These are phyloP conservation scores for Arabis hirsuta DNA, from an alignment of 345 rosid species.

Conservation along the genomic window DNA sequence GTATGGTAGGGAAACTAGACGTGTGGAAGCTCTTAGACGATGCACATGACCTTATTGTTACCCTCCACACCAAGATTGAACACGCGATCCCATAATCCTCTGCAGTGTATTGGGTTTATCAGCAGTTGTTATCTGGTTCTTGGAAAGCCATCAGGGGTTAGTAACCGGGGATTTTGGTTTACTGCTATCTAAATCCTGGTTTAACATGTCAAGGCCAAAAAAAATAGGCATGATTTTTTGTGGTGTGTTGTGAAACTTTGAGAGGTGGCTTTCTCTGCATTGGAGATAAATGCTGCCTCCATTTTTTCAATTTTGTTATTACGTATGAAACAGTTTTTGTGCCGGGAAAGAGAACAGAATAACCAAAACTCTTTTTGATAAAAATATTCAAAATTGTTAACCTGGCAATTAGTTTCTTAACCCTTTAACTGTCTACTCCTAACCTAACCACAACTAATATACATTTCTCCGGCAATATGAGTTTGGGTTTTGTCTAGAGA, in stretches of 20 bases:
- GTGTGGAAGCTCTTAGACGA: constrained; percentile 96
- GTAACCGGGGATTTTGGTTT: no score
- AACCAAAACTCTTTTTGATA: neutral
- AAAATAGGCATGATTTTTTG: constrained; percentile 15
- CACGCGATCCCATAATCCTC: constrained; percentile 42
- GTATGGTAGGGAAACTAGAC: constrained; percentile 93
- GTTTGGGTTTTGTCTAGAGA: no score
- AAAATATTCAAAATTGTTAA: constrained; percentile 26
- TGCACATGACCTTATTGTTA: constrained; percentile 84
- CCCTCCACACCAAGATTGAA: constrained; percentile 80
- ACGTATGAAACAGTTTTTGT: constrained; percentile 11
- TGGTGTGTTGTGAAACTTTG: constrained; percentile 24
- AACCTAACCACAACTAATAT: no score
- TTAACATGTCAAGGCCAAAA: constrained; percentile 7
- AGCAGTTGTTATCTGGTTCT: neutral
- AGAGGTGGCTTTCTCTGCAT: constrained; percentile 5
- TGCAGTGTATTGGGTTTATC: neutral
- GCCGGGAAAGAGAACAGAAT: constrained; percentile 35
- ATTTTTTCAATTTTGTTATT: constrained; percentile 25
- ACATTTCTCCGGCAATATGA: no score
- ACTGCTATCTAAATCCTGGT: no score
- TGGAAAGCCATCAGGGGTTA: neutral
- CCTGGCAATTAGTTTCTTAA: no score
- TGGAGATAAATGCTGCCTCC: constrained; percentile 13
- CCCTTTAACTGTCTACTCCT: no score